A percentile compares a stretch with the other conserved stretches of the same genome.
phyloP scores from a whole-genome alignment of 148 eudicot species.

The Rhododendron molle region DNA sequence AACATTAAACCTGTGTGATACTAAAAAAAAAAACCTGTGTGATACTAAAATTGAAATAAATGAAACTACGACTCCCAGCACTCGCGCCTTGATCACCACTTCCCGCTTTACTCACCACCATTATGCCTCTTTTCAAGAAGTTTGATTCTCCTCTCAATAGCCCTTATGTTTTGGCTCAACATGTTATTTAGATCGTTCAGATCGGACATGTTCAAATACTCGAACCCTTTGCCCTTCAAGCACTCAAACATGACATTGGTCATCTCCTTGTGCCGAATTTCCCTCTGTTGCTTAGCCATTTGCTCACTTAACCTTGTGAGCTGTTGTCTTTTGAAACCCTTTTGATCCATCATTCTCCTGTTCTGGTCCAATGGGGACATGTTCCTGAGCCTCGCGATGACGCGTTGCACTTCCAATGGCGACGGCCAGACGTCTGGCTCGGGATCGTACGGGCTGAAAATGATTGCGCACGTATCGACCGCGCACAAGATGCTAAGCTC shows the following conservation, averaged over 20 bases:
- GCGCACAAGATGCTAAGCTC: neutral
- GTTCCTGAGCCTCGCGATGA: neutral
- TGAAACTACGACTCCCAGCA: neutral
- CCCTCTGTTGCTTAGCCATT: neutral
- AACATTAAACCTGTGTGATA: neutral
- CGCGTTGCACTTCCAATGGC: neutral
- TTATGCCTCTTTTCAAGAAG: neutral
- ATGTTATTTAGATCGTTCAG: neutral
- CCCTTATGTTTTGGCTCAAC: neutral
- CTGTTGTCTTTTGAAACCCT: neutral
- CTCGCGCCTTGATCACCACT: neutral
- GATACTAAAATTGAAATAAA: neutral
- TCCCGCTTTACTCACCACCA: neutral
- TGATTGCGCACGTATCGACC: neutral
- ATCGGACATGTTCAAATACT: neutral
- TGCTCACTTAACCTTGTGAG: neutral
- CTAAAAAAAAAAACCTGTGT: neutral
- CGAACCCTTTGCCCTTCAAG: neutral
- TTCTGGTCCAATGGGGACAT: neutral
- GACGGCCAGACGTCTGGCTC: neutral
- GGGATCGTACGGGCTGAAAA: neutral
- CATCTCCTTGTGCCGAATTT: neutral
- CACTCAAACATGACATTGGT: neutral
- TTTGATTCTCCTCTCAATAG: neutral
- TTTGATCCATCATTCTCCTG: neutral